Base-by-base conservation (phyloP, 2,329 filamentous ascomycete genomes). In the Grosmannia penicillata region DNA sequence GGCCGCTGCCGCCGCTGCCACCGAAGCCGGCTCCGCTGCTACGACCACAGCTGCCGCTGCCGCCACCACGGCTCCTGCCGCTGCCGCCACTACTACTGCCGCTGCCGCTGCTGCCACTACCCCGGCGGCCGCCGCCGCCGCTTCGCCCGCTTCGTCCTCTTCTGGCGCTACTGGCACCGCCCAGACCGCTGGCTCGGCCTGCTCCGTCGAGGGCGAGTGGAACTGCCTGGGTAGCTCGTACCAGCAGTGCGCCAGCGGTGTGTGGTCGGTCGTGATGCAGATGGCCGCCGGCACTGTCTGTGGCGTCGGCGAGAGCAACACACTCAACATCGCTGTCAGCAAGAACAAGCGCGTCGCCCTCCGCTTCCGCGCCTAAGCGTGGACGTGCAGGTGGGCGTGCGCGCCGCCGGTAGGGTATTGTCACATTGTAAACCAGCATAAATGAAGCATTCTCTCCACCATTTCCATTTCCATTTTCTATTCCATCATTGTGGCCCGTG, bases 161-260 rank as follows among this genome's bases (percentile, higher is more conserved):
- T 46, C 40, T 19, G 46, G 49, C 21, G 17, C 26, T 10, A 9
- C 53, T 4, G 46, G 51, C 4, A 47, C 51, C 10, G 53, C 47
- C 1, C 44, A 60, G 19, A 47, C 64, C 2, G 55, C 53, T 6
- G 68, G 68, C 27, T 56, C 59, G 4, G 41, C 61, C 38, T 71
- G 68, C 59, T 54, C 51, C 33, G 39, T 54, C 14, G 67, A 71
- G 45, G 68, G 68, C 38, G 40, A 48, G 15, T 71, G 64, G 62
- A 63, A 65, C 55, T 72, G 68, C 51, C 51, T 69, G 36, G 54
- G 66, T 40, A 49, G 43, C n/a, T 53, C 57, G 15, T 72, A 66
- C 59, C 66, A 71, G 55, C 65, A 61, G 41, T 72, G 68, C 47
- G 66, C 65, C 19, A 61, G 55, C 37, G 67, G 68, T 19, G 33